Base-by-base conservation (phyloP, 768 basidiomycete genomes). In the Mycena crocata region DNA sequence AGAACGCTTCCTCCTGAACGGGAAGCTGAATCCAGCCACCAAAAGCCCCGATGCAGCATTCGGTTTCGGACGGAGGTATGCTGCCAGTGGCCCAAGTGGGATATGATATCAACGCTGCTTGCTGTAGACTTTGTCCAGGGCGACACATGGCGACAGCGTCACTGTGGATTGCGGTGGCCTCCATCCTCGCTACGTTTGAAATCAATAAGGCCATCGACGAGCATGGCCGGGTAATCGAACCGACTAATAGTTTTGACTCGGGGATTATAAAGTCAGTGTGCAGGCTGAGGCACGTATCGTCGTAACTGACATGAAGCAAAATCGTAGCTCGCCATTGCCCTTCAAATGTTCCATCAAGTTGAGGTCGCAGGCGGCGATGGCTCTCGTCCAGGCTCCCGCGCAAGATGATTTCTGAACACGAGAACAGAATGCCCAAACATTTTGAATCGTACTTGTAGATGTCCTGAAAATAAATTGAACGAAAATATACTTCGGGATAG, bases 1-100 rank as follows among this genome's bases (percentile, higher is more conserved):
- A 12, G 81, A 82, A 42, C 74, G 83, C 26, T 84, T 79, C 57
- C 62, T 81, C 15, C 57, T 65, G 24, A 69, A 75, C 44, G 74
- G 74, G 10, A 59, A 67, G 30, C 51, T 72, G n/a, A 62, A 76
- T 34, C 62, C 60, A 4, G 57, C 52, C 9, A 60, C 74, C 2
- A n/a, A 24, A 42, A 52, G 65, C 39, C 64, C 70, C 1, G 64
- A 60, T 5, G 57, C 61, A 0, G 68, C 64, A 2, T 77, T 74
- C 35, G 76, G 75, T 2, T 77, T 71, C 44, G 75, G 76, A 21
- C 40, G 74, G 39, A 48, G 75, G 75, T n/a, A n/a, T n/a, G n/a
- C n/a, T n/a, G n/a, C n/a, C n/a, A n/a, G n/a, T n/a, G n/a, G n/a
- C n/a, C n/a, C n/a, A n/a, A n/a, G n/a, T n/a, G n/a, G n/a, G n/a